Percentiles rank a stretch among this genome's conserved stretches.
phyloP scores from a whole-genome alignment of 768 basidiomycete genomes.

The Chlorophyllum brunneum region DNA sequence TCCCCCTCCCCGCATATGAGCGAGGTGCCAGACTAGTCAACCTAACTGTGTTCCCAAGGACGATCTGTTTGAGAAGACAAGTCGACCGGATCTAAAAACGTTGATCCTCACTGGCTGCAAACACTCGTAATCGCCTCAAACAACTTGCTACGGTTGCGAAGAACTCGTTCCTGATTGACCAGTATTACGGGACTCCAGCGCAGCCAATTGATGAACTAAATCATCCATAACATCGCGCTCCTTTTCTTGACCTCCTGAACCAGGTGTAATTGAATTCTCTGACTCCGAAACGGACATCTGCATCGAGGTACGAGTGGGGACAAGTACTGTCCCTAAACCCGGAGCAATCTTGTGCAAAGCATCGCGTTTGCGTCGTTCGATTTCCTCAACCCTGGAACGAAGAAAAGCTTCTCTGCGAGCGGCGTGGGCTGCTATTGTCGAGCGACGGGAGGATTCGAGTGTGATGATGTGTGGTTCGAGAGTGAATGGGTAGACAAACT shows the following conservation, averaged over 20 bases:
- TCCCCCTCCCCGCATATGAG: neutral
- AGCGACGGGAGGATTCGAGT: constrained; percentile 42
- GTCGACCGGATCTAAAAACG: too few relatives aligned
- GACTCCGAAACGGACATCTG: constrained; percentile 17
- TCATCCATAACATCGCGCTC: constrained; percentile 72
- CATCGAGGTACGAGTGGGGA: constrained; percentile 33
- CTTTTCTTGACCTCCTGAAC: constrained; percentile 17
- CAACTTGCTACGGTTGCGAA: neutral
- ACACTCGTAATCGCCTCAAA: neutral
- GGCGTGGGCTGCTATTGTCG: constrained; percentile 36
- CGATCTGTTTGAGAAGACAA: too few relatives aligned
- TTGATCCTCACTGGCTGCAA: neutral
- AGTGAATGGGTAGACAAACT: constrained; percentile 98
- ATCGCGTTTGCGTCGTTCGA: constrained; percentile 38
- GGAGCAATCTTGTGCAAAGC: constrained; percentile 77
- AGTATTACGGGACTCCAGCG: constrained; percentile 37
- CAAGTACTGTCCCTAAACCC: constrained; percentile 74
- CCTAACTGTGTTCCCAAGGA: too few relatives aligned
- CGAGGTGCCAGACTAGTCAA: too few relatives aligned
- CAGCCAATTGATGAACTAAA: constrained; percentile 77
- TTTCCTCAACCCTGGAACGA: constrained; percentile 39
- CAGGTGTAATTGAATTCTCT: constrained; percentile 5
- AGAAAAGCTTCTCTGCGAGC: constrained; percentile 34
- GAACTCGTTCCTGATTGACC: too few relatives aligned
- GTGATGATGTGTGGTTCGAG: constrained; percentile 83